These are phyloP conservation scores for Carallia pectinifolia DNA, from an alignment of 345 rosid genomes.

Conservation along the genomic window DNA sequence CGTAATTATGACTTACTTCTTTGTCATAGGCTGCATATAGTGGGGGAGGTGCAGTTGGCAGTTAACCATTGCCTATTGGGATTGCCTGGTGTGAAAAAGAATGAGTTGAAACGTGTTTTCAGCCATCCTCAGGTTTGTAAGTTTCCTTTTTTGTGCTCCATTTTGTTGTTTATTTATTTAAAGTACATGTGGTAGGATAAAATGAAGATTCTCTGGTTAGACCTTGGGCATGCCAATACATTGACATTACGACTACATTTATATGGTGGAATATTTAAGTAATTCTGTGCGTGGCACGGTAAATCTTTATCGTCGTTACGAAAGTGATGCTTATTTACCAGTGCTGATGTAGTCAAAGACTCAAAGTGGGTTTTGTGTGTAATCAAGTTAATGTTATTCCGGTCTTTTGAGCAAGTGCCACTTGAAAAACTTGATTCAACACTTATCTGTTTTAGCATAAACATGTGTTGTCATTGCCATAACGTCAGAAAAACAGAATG, in stretches of 20 bases:
- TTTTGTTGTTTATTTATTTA: conserved; percentile 1
- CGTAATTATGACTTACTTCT: conserved; percentile 92
- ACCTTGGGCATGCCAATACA: neutral
- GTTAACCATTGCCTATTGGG: conserved; percentile 87
- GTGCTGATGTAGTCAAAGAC: neutral
- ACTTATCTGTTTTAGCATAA: neutral
- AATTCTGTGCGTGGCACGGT: neutral
- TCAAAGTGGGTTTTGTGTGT: neutral
- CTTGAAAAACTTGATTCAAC: neutral
- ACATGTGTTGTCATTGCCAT: neutral
- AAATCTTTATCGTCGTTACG: too few species aligned
- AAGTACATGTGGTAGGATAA: neutral
- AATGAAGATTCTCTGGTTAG: neutral
- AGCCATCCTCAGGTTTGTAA: conserved; percentile 87
- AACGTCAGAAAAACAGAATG: neutral
- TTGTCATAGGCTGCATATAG: conserved; percentile 92
- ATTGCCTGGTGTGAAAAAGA: conserved; percentile 61
- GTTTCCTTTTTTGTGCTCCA: neutral
- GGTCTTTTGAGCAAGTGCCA: too few species aligned
- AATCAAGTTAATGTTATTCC: neutral
- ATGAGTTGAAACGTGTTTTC: conserved; percentile 67
- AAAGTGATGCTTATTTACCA: neutral
- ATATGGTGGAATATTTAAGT: neutral
- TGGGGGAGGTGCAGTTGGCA: conserved; percentile 77
- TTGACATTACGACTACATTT: neutral